A percentile compares a stretch with the other conserved stretches of the same genome.
Evolutionary conservation across 1,139 yeast species (phyloP).

Genomic region (Yamadazyma conglobata): DNA sequence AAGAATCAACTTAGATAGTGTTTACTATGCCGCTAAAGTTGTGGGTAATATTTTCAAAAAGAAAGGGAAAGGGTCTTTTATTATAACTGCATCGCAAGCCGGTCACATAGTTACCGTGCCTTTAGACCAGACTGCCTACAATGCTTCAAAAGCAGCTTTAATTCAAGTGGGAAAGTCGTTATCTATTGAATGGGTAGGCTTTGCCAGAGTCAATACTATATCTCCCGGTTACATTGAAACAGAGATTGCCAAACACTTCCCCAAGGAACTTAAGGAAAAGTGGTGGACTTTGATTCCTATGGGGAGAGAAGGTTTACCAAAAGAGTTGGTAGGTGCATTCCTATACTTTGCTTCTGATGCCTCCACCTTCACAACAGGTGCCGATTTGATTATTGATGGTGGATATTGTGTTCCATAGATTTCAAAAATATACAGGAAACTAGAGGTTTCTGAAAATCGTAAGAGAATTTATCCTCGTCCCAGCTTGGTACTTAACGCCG

Average conservation of each 20-base stretch:
- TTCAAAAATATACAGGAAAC: no score
- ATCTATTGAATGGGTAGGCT: conserved; percentile 50
- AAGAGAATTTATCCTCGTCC: no score
- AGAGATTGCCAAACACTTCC: conserved; percentile 41
- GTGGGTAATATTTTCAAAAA: conserved; percentile 29
- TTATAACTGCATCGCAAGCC: conserved; percentile 21
- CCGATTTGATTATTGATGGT: conserved; percentile 51
- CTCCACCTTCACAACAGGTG: conserved; percentile 50
- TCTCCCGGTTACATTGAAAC: conserved; percentile 56
- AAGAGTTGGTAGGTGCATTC: conserved; percentile 51
- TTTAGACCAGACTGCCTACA: conserved; percentile 42
- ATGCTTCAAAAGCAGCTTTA: conserved; percentile 50
- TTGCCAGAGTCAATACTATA: conserved; percentile 50
- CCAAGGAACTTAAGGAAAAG: conserved; percentile 25
- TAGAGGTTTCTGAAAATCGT: no score
- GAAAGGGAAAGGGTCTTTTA: conserved; percentile 16
- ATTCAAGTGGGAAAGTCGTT: conserved; percentile 44
- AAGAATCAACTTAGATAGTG: conserved; percentile 4
- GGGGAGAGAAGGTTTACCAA: conserved; percentile 48
- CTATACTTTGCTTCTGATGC: conserved; percentile 48
- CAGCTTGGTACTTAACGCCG: no score
- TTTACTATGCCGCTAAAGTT: conserved; percentile 5
- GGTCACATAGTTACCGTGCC: conserved; percentile 9
- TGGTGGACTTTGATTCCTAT: conserved; percentile 44
- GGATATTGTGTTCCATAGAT: conserved; percentile 33